A percentile compares a stretch with the other conserved stretches of the same genome.
Conservation (phyloP, 345 rosid genomes). For the Psidium guajava region DNA sequence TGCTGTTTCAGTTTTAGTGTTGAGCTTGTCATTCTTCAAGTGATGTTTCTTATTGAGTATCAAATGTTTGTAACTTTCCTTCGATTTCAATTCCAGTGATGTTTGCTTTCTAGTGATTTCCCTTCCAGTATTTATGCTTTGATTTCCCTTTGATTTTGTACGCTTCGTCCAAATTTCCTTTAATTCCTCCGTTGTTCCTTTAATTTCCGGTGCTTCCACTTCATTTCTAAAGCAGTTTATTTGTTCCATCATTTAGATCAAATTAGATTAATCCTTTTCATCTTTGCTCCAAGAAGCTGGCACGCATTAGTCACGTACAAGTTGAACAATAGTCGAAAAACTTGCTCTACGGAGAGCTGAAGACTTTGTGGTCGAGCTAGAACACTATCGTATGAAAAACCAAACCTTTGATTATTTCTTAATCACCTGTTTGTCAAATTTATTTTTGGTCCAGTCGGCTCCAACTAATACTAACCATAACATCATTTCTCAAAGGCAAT, state of each 20-base stretch:
- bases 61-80: too few species aligned
- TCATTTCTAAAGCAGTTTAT: neutral
- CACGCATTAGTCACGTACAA: neutral
- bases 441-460: neutral
- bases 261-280: neutral
- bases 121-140: too few species aligned
- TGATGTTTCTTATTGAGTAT: too few species aligned
- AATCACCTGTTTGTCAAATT: neutral
- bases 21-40: too few species aligned
- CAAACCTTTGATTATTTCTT: neutral
- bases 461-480: neutral
- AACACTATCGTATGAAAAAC: neutral
- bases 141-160: neutral
- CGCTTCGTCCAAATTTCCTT: neutral
- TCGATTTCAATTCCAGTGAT: too few species aligned
- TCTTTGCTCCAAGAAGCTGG: neutral
- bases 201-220: neutral
- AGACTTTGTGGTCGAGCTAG: neutral
- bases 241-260: neutral
- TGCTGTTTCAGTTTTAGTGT: too few species aligned
- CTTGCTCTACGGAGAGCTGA: neutral
- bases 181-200: neutral
- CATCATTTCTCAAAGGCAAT: neutral
- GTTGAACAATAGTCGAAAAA: neutral
- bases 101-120: too few species aligned